phyloP scores from a whole-genome alignment of 2,329 filamentous ascomycete genomes.

The Didymella lethalis region DNA sequence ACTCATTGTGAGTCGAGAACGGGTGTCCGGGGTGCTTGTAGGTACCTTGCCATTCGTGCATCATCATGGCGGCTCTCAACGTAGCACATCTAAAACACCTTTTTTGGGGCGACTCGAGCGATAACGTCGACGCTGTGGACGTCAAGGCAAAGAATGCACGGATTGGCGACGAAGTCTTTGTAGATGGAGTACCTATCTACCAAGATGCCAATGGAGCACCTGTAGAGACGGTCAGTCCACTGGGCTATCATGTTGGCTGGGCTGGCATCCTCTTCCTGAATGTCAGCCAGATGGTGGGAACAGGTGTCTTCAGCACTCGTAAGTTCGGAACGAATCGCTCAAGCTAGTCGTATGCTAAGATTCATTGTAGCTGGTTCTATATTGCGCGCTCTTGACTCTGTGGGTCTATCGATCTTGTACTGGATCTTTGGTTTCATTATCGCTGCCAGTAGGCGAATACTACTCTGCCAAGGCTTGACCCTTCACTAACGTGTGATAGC shows the following conservation, averaged over 20 bases:
- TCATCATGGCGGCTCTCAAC: neutral
- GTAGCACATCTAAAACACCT: neutral
- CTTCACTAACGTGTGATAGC: constrained; percentile 21
- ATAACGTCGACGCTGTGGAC: neutral
- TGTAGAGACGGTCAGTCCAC: constrained; percentile 40
- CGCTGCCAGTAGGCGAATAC: constrained; percentile 26
- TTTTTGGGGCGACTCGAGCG: neutral
- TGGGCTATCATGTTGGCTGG: constrained; percentile 45
- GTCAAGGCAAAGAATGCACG: neutral
- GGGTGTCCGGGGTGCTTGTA: neutral
- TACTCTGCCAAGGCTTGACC: too few species aligned
- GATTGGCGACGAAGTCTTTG: neutral
- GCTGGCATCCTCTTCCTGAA: constrained; percentile 43
- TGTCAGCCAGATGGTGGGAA: constrained; percentile 45
- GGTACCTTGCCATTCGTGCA: neutral
- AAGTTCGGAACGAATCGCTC: constrained; percentile 24
- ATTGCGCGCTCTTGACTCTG: neutral
- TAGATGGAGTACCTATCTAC: neutral
- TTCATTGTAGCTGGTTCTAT: neutral
- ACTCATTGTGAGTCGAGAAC: neutral
- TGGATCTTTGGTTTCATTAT: constrained; percentile 37
- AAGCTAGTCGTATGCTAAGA: constrained; percentile 26
- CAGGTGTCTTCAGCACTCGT: constrained; percentile 40
- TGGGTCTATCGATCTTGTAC: neutral
- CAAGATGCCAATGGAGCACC: neutral